A percentile compares a stretch with the other conserved stretches of the same genome.
These are phyloP conservation scores for Arachis monticola DNA, from an alignment of 331 rosid species.

Conservation along the genomic window DNA sequence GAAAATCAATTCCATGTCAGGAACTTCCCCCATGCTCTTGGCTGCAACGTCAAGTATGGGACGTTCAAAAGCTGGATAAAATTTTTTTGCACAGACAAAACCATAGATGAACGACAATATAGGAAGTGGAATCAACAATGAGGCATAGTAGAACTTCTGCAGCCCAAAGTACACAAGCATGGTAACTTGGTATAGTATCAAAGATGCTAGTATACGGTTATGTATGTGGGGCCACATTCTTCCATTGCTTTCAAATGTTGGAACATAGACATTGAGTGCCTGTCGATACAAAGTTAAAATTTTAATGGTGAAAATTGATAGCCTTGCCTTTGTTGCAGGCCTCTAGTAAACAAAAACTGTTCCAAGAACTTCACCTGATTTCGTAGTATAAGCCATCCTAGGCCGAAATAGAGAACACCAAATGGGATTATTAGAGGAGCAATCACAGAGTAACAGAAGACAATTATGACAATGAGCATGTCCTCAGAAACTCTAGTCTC, in stretches of 20 bases:
- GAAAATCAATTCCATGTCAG: too few relatives aligned
- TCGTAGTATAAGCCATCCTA: constrained; percentile 88
- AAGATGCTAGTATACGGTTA: too few relatives aligned
- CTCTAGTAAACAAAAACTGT: too few relatives aligned
- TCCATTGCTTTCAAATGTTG: constrained; percentile 83
- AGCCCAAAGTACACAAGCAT: too few relatives aligned
- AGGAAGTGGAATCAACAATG: too few relatives aligned
- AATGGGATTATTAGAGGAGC: constrained; percentile 64
- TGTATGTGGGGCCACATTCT: constrained; percentile 43
- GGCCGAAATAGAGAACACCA: constrained; percentile 75
- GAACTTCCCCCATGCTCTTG: background rate
- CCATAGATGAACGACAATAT: too few relatives aligned
- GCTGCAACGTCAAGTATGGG: constrained; percentile 69
- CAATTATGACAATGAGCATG: constrained; percentile 73
- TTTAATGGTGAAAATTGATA: too few relatives aligned
- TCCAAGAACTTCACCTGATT: constrained; percentile 65
- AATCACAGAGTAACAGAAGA: constrained; percentile 58
- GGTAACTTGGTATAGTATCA: too few relatives aligned
- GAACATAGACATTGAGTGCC: constrained; percentile 89
- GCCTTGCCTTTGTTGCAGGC: too few relatives aligned
- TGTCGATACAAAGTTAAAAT: constrained; percentile 32
- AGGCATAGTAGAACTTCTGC: too few relatives aligned
- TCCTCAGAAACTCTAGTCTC: constrained; percentile 82
- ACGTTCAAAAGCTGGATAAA: background rate
- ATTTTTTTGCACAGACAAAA: too few relatives aligned